These are phyloP conservation scores for Apium graveolens DNA, from an alignment of 129 eudicot genomes.

Conservation along the genomic window DNA sequence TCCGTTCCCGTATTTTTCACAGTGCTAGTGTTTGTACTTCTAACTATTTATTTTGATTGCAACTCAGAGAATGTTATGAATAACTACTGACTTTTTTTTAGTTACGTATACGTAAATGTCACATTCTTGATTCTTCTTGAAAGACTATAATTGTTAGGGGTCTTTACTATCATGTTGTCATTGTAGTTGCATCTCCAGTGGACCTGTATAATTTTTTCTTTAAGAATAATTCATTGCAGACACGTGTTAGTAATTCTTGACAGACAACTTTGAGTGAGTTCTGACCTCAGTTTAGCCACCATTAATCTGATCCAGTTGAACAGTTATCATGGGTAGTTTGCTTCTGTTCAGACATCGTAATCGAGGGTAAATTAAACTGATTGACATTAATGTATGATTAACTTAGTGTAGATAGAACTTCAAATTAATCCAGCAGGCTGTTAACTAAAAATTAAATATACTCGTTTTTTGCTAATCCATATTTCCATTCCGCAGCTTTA, in stretches of 20 bases:
- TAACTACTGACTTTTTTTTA: neutral
- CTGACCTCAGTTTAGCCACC: neutral
- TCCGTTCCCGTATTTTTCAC: neutral
- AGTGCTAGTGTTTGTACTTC: neutral
- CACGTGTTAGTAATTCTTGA: neutral
- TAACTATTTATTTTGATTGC: neutral
- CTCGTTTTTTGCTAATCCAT: neutral
- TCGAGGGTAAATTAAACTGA: neutral
- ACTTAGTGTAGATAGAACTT: neutral
- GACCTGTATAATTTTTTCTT: neutral
- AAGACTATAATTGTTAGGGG: neutral
- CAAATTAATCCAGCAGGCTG: neutral
- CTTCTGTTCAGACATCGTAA: neutral
- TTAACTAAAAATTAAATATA: neutral
- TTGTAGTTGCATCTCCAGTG: neutral
- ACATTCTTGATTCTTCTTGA: neutral
- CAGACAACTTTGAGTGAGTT: neutral
- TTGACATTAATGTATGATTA: neutral
- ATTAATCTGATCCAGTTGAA: neutral
- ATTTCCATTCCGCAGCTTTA: constrained; percentile 26
- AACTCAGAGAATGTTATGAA: neutral
- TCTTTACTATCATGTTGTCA: neutral
- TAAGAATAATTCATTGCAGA: neutral
- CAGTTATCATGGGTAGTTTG: neutral
- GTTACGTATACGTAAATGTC: neutral